A percentile compares a stretch with the other conserved stretches of the same genome.
Evolutionary conservation across 371 early-diverging fungal genomes (phyloP).

Genomic region (Mortierella sp.): DNA sequence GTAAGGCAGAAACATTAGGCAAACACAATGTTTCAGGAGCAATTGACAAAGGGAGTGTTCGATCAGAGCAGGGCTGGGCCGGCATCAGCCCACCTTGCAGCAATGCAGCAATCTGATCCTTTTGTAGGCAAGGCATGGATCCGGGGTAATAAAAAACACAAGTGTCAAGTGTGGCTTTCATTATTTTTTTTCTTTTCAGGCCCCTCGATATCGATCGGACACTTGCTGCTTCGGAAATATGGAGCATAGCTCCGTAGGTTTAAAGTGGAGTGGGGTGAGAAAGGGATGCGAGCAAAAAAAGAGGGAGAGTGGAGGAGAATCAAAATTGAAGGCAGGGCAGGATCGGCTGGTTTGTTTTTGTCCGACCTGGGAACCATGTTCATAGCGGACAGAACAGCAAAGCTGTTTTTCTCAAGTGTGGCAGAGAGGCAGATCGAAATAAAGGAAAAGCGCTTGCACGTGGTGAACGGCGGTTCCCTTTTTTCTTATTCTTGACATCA

Average conservation of each 20-base stretch:
- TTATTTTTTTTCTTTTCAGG: background rate
- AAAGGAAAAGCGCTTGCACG: slow-evolving; percentile 5
- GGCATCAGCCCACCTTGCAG: background rate
- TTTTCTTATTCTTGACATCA: background rate
- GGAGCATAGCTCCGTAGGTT: background rate
- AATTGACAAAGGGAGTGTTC: background rate
- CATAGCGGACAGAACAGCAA: background rate
- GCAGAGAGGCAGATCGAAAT: background rate
- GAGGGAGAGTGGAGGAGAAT: background rate
- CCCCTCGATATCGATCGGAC: background rate
- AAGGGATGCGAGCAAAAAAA: background rate
- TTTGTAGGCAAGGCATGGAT: background rate
- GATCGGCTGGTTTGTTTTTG: background rate
- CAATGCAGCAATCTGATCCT: background rate
- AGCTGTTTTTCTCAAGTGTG: background rate
- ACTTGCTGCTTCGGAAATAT: background rate
- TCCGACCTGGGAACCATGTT: background rate
- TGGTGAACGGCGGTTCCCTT: background rate
- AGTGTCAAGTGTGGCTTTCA: background rate
- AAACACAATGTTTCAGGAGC: background rate
- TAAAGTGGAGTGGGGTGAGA: background rate
- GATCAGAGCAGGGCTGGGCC: background rate
- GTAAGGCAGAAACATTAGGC: background rate
- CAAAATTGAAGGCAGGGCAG: background rate
- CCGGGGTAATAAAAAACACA: background rate